Evolutionary conservation across 2,329 filamentous ascomycete species (phyloP), one percentile per base, ranked within the genome.

Genomic region (Monosporascus sp.): DNA sequence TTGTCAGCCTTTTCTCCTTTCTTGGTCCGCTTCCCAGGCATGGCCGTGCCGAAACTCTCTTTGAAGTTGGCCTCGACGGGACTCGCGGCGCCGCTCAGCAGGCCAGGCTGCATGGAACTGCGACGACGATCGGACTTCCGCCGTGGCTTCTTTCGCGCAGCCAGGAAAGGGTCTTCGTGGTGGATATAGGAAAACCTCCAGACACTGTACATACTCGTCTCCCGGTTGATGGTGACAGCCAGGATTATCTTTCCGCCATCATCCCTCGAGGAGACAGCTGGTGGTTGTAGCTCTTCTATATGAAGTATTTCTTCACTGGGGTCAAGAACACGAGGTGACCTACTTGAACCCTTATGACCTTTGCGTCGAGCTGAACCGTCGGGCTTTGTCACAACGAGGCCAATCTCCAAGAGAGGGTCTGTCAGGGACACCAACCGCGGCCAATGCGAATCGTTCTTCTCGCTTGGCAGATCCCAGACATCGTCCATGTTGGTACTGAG

Each of bases 341-440:
- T 74, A 3, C 70, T 66, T 8, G 70, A 66, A 11, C 63, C 68
- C 41, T 68, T 73, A 57, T 82, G 64, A 14, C 60, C 63, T 50
- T 67, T 70, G 15, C 63, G 60, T 59, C 75, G 64, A 39, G 53
- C 51, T 22, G 65, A 62, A 41, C 72, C 72, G 18, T 81, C 77
- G 2, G 78, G 72, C 48, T 79, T 75, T 5, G 82, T 81, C 17
- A 94, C 88, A 18, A 97, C 84, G 44, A 96, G 74, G 1, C 92
- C 93, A 63, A 97, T 79, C 61, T 97, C 92, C 3, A 89, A 81
- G 53, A 97, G 75, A 2, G 93, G 93, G 65, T 96, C 90, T 3
- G 88, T 91, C 48, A 99, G 77, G 25, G 88, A 90, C 60, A 95
- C 92, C 0, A 97, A 74, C 31, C 90, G 79, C 1, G 89, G 88